These are phyloP conservation scores for Halocafeteria seosinensis DNA, from an alignment of 108 stramenopile species.

Conservation along the genomic window DNA sequence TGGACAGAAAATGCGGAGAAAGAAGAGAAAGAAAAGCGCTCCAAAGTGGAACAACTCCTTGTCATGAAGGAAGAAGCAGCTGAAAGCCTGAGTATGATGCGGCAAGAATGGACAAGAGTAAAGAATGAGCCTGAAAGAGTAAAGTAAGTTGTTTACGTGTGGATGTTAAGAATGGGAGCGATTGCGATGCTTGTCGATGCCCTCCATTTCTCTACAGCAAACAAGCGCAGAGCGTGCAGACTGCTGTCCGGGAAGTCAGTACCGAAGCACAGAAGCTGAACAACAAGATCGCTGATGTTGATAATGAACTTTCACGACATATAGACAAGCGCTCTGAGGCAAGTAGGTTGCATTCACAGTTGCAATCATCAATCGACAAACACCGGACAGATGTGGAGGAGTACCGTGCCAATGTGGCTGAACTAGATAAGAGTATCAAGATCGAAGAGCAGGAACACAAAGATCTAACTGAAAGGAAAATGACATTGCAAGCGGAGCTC, in stretches of 20 bases:
- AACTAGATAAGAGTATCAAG: constrained; percentile 23
- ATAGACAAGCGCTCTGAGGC: constrained; percentile 20
- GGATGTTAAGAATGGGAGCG: background rate
- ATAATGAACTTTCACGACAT: constrained; percentile 17
- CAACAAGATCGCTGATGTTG: background rate
- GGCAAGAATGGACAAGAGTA: constrained; percentile 10
- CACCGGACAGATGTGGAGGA: constrained; percentile 29
- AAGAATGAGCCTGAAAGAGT: background rate
- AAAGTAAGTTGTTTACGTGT: constrained; percentile 1
- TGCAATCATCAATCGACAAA: constrained; percentile 27
- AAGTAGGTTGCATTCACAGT: constrained; percentile 10
- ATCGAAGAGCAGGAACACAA: constrained; percentile 28
- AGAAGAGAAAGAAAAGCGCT: constrained; percentile 10
- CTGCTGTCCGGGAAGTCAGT: constrained; percentile 17
- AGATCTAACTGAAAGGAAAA: constrained; percentile 14
- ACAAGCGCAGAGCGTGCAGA: constrained; percentile 30
- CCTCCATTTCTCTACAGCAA: constrained; percentile 32
- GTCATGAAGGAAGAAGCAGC: background rate
- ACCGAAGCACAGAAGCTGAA: constrained; percentile 19
- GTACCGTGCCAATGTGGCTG: constrained; percentile 31
- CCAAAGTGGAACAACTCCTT: background rate
- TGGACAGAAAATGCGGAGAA: background rate
- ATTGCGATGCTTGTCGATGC: constrained; percentile 8
- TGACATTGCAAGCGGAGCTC: constrained; percentile 22
- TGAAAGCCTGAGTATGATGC: constrained; percentile 4